Conservation (phyloP, 2,329 filamentous ascomycete species). For the Arthrobotrys sphaeroides region DNA sequence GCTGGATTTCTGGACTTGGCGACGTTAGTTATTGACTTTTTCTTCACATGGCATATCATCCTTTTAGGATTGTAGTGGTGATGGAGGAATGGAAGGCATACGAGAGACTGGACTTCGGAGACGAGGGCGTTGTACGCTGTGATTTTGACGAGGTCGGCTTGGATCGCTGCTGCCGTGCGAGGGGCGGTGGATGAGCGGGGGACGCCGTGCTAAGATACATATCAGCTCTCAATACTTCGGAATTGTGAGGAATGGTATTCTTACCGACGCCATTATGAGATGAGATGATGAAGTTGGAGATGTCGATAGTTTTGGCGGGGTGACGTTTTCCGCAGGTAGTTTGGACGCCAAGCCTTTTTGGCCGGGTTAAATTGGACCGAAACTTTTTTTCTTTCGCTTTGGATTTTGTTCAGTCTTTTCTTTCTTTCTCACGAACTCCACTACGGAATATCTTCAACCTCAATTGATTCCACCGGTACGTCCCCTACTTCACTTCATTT, state of each 20-base stretch:
- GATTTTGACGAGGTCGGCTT: constrained; percentile 79
- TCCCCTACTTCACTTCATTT: background rate
- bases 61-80: background rate
- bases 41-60: background rate
- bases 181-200: constrained; percentile 68
- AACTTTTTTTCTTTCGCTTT: constrained; percentile 3
- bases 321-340: too few relatives aligned
- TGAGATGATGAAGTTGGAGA: background rate
- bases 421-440: background rate
- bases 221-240: too few relatives aligned
- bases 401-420: background rate
- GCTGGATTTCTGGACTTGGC: constrained; percentile 25
- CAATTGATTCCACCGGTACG: background rate
- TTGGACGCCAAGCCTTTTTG: constrained; percentile 8
- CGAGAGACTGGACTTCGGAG: constrained; percentile 72
- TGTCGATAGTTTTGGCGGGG: background rate
- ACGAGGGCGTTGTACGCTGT: constrained; percentile 77
- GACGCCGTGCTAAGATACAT: constrained; percentile 78
- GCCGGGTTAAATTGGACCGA: constrained; percentile 34
- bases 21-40: constrained; percentile 53
- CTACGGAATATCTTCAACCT: background rate
- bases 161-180: constrained; percentile 72
- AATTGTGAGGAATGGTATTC: too few relatives aligned
- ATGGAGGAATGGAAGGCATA: constrained; percentile 60
- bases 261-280: too few relatives aligned